Evolutionary conservation across 2,329 filamentous ascomycete genomes (phyloP).

Genomic region (Pseudogymnoascus sp.): DNA sequence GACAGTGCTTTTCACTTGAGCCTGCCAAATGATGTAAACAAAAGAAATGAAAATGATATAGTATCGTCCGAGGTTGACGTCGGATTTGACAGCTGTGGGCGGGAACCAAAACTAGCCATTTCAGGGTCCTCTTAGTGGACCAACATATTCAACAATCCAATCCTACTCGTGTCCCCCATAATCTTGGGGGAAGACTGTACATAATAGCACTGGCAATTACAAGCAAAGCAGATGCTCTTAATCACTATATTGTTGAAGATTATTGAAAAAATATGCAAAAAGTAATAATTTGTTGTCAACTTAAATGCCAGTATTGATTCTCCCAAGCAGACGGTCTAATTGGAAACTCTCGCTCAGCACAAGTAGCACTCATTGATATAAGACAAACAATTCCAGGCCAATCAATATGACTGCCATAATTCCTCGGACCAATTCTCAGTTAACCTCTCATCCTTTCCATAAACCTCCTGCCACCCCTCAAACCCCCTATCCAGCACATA

Average conservation of each 20-base stretch:
- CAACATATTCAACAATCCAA: neutral
- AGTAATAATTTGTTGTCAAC: neutral
- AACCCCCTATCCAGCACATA: slow-evolving; percentile 80
- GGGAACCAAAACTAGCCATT: neutral
- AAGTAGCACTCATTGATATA: no score
- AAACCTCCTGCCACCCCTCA: slow-evolving; percentile 77
- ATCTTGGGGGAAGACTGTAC: no score
- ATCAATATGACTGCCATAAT: slow-evolving; percentile 53
- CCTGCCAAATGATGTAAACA: neutral
- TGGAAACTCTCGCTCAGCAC: no score
- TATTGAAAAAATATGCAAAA: no score
- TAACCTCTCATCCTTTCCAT: slow-evolving; percentile 67
- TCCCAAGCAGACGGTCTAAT: no score
- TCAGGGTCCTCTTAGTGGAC: neutral
- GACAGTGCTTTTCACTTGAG: neutral
- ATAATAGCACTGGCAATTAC: no score
- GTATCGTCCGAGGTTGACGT: neutral
- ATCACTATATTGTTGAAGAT: no score
- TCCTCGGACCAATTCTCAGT: slow-evolving; percentile 81
- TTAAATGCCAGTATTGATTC: no score
- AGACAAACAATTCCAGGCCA: neutral
- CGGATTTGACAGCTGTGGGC: neutral
- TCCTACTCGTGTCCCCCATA: no score
- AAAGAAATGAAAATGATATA: neutral
- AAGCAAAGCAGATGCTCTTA: neutral